A percentile compares a stretch with the other conserved stretches of the same genome.
These are phyloP conservation scores for Candida yuanshanica DNA, from an alignment of 805 yeast genomes.

Conservation along the genomic window DNA sequence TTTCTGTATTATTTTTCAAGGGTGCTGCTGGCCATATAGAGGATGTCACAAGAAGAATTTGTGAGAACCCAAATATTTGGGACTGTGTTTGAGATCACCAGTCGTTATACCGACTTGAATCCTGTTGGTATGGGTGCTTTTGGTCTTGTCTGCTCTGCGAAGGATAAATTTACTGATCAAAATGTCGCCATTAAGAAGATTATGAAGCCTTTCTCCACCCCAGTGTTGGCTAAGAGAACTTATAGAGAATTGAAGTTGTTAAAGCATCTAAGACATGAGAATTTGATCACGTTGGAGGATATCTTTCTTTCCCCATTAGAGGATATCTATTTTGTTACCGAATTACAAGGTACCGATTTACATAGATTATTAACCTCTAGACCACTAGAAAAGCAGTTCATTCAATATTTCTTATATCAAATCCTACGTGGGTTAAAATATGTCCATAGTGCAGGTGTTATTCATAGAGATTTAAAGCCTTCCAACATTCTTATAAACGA, in stretches of 20 bases:
- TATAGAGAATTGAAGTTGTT: constrained; percentile 91
- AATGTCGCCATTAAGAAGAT: constrained; percentile 96
- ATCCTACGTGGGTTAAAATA: constrained; percentile 84
- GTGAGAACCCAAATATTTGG: constrained; percentile 85
- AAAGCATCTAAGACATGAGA: constrained; percentile 92
- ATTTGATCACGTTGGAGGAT: constrained; percentile 86
- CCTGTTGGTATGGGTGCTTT: constrained; percentile 99
- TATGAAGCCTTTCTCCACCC: constrained; percentile 94
- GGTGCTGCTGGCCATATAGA: not conserved
- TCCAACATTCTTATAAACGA: constrained; percentile 80
- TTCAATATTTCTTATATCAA: constrained; percentile 94
- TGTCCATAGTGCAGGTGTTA: constrained; percentile 89
- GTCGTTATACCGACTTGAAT: constrained; percentile 81
- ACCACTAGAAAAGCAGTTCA: constrained; percentile 93
- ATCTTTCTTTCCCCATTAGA: constrained; percentile 92
- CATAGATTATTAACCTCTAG: constrained; percentile 87
- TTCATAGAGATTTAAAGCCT: constrained; percentile 86
- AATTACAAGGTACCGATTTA: constrained; percentile 92
- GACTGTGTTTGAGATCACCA: constrained; percentile 90
- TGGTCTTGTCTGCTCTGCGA: constrained; percentile 95
- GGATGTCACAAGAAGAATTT: constrained; percentile 23
- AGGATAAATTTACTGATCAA: constrained; percentile 83
- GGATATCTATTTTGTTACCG: constrained; percentile 94
- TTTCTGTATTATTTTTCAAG: too few relatives aligned
- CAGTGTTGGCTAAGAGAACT: constrained; percentile 93